phyloP scores from a whole-genome alignment of 805 yeast species.

The Maudiozyma turicensis region DNA sequence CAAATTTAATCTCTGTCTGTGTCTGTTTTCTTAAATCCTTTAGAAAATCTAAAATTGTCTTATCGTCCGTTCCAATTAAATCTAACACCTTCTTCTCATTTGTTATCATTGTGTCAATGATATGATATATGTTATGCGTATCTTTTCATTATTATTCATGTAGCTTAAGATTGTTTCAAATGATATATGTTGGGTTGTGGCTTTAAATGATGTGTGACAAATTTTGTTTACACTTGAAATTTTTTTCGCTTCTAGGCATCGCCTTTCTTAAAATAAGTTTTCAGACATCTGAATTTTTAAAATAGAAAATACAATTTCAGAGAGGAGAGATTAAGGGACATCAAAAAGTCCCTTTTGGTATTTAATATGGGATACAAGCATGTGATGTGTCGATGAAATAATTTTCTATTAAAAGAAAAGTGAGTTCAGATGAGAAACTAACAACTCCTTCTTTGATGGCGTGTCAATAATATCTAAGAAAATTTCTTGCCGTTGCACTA shows the following conservation, averaged over 20 bases:
- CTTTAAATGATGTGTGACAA: background rate
- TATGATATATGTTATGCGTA: background rate
- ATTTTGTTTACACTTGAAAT: background rate
- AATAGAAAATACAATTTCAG: background rate
- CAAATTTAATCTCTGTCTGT: slow-evolving; percentile 28
- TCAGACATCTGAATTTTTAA: background rate
- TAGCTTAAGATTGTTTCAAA: background rate
- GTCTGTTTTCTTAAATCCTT: slow-evolving; percentile 31
- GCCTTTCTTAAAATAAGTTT: background rate
- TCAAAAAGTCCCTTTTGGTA: background rate
- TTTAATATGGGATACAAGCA: background rate
- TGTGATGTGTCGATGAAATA: too few relatives aligned
- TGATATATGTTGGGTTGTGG: background rate
- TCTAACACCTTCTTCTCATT: slow-evolving; percentile 11
- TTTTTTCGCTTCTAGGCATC: background rate
- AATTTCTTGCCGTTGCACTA: too few relatives aligned
- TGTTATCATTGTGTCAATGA: background rate
- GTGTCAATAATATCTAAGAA: too few relatives aligned
- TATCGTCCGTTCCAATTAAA: slow-evolving; percentile 33
- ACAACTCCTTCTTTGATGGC: too few relatives aligned
- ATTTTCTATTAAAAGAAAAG: too few relatives aligned
- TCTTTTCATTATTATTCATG: background rate
- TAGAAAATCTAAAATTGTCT: slow-evolving; percentile 38
- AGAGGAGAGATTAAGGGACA: too few relatives aligned
- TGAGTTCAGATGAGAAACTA: too few relatives aligned